Base-by-base conservation (phyloP, 163 green algal genomes). In the Prototheca wickerhamii region DNA sequence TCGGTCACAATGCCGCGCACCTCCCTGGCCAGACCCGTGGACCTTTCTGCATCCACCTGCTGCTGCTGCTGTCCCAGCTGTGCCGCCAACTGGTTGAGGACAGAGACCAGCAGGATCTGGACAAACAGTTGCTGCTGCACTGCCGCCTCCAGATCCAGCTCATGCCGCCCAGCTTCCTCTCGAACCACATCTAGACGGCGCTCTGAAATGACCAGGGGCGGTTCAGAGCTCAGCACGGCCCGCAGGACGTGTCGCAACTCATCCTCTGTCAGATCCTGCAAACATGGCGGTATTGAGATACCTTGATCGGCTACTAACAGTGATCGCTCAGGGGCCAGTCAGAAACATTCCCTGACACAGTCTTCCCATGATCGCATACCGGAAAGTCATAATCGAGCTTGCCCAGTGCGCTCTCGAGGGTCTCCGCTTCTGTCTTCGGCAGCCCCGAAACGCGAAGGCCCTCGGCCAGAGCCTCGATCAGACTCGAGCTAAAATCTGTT, bases 311-410 rank as follows among this genome's bases (percentile, higher is more conserved):
- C 28, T n/a, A n/a, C n/a, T n/a, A n/a, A n/a, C n/a, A n/a, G n/a
- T n/a, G n/a, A n/a, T n/a, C n/a, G n/a, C n/a, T n/a, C n/a, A n/a
- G n/a, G n/a, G n/a, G n/a, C n/a, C n/a, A n/a, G n/a, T n/a, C n/a
- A n/a, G n/a, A n/a, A n/a, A n/a, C 32, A 2, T 56, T 2, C 40
- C n/a, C 26, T 21, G 2, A 2, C 3, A 43, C 26, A 18, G 15
- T 34, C 4, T 20, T 42, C 6, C 25, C 5, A n/a, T 4, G 15
- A 5, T 53, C 44, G 51, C 51, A 7, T 35, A 79, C 72, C 17
- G 72, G 72, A 30, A 74, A 79, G n/a, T 79, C 72, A 26, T 60
- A 79, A 20, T 79, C 63, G 28, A 79, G 49, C 53, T 70, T 74
- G 17, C 58, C 43, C 10, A 43, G 70, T 1, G 61, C 71, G 3